Conservation (phyloP, 2,329 filamentous ascomycete genomes). For the Blastomyces parvus region DNA sequence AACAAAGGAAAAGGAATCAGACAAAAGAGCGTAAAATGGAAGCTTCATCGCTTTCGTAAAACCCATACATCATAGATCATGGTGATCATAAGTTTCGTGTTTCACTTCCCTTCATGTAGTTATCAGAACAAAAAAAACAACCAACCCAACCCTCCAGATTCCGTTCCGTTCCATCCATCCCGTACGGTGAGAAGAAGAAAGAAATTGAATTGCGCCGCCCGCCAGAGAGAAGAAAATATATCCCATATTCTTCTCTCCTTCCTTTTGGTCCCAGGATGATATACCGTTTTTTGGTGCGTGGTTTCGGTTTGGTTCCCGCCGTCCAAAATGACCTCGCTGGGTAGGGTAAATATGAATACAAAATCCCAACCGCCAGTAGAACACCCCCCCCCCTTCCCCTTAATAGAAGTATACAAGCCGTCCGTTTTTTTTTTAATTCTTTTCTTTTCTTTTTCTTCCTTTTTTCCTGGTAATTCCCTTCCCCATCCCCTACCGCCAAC, state of each 20-base stretch:
- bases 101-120: background rate
- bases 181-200: background rate
- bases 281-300: background rate
- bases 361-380: background rate
- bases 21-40: background rate
- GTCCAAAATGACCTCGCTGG: too few relatives aligned
- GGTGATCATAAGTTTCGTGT: background rate
- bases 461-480: background rate
- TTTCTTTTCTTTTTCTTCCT: background rate
- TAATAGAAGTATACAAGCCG: background rate
- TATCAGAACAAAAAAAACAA: too few relatives aligned
- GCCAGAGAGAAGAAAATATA: background rate
- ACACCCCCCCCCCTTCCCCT: background rate
- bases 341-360: background rate
- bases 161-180: background rate
- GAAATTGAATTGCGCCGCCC: background rate
- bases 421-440: background rate
- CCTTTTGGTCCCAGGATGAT: background rate
- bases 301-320: background rate
- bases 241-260: background rate
- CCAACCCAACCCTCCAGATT: background rate
- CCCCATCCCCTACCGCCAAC: constrained; percentile 10
- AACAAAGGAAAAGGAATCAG: background rate
- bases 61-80: background rate
- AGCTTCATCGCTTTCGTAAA: background rate